phyloP scores from a whole-genome alignment of 768 basidiomycete genomes.

The Aureoboletus auriporus region DNA sequence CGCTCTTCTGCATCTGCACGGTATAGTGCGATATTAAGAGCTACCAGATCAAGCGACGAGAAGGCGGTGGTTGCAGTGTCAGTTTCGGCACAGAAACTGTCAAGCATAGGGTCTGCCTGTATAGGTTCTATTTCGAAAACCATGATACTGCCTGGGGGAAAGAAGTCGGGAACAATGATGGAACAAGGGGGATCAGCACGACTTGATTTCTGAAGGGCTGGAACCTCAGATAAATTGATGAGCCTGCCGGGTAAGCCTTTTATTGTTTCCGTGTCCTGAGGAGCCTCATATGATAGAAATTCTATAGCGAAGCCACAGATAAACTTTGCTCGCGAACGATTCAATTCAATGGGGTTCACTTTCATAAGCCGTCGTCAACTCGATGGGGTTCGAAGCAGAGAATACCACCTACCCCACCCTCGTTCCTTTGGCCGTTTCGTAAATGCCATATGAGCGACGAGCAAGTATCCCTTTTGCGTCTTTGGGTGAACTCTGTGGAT shows the following conservation, averaged over 20 bases:
- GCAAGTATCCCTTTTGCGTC: conserved; percentile 87
- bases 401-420: conserved; percentile 60
- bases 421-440: conserved; percentile 75
- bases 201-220: conserved; percentile 60
- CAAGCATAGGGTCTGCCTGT: conserved; percentile 66
- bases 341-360: conserved; percentile 86
- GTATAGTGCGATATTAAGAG: conserved; percentile 84
- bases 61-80: conserved; percentile 76
- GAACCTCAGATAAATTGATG: conserved; percentile 55
- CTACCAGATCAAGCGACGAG: conserved; percentile 69
- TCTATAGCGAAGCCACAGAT: conserved; percentile 75
- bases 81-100: conserved; percentile 65
- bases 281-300: conserved; percentile 56
- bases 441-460: conserved; percentile 92
- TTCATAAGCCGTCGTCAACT: background rate
- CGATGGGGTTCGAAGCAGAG: background rate
- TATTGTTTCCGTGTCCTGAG: conserved; percentile 49
- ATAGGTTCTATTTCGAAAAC: conserved; percentile 85
- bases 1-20: conserved; percentile 89
- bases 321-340: conserved; percentile 74
- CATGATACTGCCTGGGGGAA: conserved; percentile 96
- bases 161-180: conserved; percentile 78
- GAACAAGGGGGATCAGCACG: conserved; percentile 68
- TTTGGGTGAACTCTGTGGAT: conserved; percentile 88
- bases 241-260: conserved; percentile 72